Base-by-base conservation (phyloP, 768 basidiomycete genomes). In the Kwoniella dejecticola region DNA sequence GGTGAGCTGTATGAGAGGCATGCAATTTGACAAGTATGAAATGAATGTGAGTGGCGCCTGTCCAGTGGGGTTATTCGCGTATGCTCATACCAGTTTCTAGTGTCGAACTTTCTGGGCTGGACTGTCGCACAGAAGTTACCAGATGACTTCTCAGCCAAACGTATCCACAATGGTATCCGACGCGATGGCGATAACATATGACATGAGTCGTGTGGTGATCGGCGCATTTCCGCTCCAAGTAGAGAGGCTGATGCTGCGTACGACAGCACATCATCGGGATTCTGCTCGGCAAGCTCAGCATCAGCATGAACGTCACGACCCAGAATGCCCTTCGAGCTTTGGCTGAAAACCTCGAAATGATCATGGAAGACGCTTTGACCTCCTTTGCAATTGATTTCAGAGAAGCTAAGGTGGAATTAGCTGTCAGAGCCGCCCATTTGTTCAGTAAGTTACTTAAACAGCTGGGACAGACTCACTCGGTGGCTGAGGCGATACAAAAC, bases 21-120 rank as follows among this genome's bases (percentile, higher is more conserved):
- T 88, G 81, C 84, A 90, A 38, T 89, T 91, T 69, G 91, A 94
- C 79, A 89, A 91, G 78, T 92, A 92, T 72, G 91, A 94, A 78
- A 85, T 91, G 81, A 85, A 90, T 71, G 72, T 73, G 57, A 60
- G 69, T 2, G n/a, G n/a, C n/a, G n/a, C n/a, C n/a, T n/a, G n/a
- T n/a, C n/a, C n/a, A n/a, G n/a, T n/a, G n/a, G n/a, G n/a, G n/a
- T n/a, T n/a, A n/a, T n/a, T 10, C 3, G 40, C 17, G 27, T 13
- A 36, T 17, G 26, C 53, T 44, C n/a, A 55, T 17, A 12, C 8
- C 7, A 27, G 40, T 42, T 17, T 47, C 6, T 46, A 71, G 70
- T 79, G 92, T 44, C 85, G 91, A 47, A 84, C 87, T 11, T 95
- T 94, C 81, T 95, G 92, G 92, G 83, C 86, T 12, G 86, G 80